Conservation (phyloP, 1,284 basidiomycete genomes). For the Leccinum laetum region DNA sequence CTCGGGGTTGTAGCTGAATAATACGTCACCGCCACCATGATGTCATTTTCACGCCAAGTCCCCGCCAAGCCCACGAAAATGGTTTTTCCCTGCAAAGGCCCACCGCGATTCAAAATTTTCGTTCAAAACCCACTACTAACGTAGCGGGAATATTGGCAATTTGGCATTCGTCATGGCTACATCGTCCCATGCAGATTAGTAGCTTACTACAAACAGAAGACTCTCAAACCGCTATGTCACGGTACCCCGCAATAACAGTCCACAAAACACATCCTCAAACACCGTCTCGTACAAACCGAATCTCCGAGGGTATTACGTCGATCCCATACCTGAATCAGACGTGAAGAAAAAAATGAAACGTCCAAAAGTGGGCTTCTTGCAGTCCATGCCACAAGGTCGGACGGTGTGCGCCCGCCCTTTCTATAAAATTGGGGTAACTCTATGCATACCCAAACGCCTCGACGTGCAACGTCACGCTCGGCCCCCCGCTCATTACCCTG, state of each 20-base stretch:
- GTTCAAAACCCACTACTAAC: too few species aligned
- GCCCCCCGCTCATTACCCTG: slow-evolving; percentile 41
- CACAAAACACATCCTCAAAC: not conserved
- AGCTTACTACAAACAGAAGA: too few species aligned
- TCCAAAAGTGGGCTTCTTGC: not conserved
- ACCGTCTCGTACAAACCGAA: not conserved
- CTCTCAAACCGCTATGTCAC: too few species aligned
- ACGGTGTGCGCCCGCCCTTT: not conserved
- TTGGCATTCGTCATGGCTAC: not conserved
- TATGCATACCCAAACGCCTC: slow-evolving; percentile 47
- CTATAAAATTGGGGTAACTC: not conserved
- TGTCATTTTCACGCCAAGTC: too few species aligned
- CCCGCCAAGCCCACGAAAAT: too few species aligned
- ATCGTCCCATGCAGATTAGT: not conserved
- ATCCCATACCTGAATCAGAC: not conserved
- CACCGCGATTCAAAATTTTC: too few species aligned
- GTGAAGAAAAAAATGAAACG: not conserved
- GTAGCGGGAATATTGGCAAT: not conserved
- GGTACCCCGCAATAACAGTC: not conserved
- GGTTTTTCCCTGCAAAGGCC: too few species aligned
- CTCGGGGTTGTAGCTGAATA: too few species aligned
- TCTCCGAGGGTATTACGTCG: not conserved
- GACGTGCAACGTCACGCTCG: slow-evolving; percentile 46
- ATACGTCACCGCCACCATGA: too few species aligned
- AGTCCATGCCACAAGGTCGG: not conserved